Base-by-base conservation (phyloP, 2,329 filamentous ascomycete genomes). In the Colletotrichum chlorophyti region DNA sequence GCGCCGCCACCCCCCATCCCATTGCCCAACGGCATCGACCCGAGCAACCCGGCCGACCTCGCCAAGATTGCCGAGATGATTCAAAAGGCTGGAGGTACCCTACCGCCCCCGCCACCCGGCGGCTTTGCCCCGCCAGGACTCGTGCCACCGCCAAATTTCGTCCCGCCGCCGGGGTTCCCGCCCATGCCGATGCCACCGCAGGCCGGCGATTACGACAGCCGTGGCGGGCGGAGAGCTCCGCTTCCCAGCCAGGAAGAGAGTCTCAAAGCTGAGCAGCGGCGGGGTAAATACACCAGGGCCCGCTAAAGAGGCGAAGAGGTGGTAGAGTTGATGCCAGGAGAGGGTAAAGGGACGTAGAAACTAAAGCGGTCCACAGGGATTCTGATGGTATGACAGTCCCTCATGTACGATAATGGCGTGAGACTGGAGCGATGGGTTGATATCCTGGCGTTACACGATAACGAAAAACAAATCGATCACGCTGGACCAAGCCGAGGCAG, bases 201-300 rank as follows among this genome's bases (percentile, higher is more conserved):
- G 15, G 63, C 62, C 58, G 69, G 72, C 58, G 64, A 65, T 57
- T 68, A 73, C 55, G 66, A 71, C 66, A 74, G 71, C 11, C 70
- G 66, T 19, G 72, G 67, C 29, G 70, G 74, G 5, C 76, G 86
- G 15, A 81, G 89, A 60, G 91, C 83, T 6, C 91, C 91, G 8
- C 74, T 96, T 38, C 92, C 92, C 0, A 93, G 91, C 69, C 92
- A 96, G 74, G 86, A 91, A 69, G 92, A 95, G 70, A 93, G 90
- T 65, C 74, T 96, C 65, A 84, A 88, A 65, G 85, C 89, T 72
- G 91, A 94, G 73, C 91, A 94, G 79, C 83, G 83, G 53, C 79
- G 79, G 51, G 85, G 85, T 4, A 80, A 87, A 62, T 88, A 86
- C 66, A 88, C 83, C 14, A 73, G 82, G 46, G 70, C 77, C 23